These are phyloP conservation scores for Naumovozyma dairenensis DNA, from an alignment of 805 yeast species.

Conservation along the genomic window DNA sequence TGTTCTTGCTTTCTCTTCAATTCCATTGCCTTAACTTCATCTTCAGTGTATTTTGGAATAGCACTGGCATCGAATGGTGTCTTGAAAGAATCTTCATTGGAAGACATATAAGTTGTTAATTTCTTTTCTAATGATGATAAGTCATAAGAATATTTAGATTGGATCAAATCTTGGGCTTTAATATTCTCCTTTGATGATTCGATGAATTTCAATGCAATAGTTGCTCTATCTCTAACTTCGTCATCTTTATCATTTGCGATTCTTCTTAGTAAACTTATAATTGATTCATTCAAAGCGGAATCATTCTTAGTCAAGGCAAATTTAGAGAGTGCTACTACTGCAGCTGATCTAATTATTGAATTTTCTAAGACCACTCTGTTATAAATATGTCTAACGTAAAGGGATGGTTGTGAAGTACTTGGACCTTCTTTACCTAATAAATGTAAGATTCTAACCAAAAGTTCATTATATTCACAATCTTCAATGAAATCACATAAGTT, in stretches of 20 bases:
- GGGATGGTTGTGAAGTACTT: constrained; percentile 69
- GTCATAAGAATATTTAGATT: constrained; percentile 61
- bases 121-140: constrained; percentile 69
- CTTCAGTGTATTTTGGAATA: constrained; percentile 57
- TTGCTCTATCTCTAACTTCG: constrained; percentile 97
- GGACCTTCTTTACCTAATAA: constrained; percentile 94
- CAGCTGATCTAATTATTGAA: constrained; percentile 90
- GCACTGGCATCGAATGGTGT: constrained; percentile 62
- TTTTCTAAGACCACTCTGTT: constrained; percentile 94
- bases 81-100: constrained; percentile 30
- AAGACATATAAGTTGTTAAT: constrained; percentile 54
- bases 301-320: constrained; percentile 73
- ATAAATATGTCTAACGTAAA: constrained; percentile 90
- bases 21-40: constrained; percentile 58
- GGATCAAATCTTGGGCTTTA: constrained; percentile 42
- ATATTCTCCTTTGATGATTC: constrained; percentile 28
- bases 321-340: constrained; percentile 84
- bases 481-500: constrained; percentile 93
- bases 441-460: constrained; percentile 86
- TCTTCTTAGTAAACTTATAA: constrained; percentile 66
- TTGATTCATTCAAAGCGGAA: constrained; percentile 52
- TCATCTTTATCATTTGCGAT: constrained; percentile 86
- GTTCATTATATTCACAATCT: constrained; percentile 93
- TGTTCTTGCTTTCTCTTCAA: constrained; percentile 40
- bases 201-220: constrained; percentile 66